Conservation (phyloP, 352 stramenopile species). For the Globisporangium cylindrosporum region DNA sequence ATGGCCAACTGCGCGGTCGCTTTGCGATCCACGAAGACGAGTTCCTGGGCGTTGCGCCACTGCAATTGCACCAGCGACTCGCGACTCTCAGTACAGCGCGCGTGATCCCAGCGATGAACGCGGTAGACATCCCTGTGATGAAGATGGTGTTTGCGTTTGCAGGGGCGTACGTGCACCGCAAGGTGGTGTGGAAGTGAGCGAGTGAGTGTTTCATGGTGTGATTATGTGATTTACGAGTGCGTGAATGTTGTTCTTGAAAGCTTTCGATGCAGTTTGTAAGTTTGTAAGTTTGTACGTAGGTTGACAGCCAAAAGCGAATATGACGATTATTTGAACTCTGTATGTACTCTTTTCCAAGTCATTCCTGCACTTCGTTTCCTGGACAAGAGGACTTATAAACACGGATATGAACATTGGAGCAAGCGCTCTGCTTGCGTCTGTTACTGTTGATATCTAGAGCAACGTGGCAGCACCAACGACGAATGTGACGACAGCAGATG, state of each 20-base stretch:
- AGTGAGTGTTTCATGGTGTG: background rate
- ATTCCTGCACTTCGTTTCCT: too few relatives aligned
- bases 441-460: background rate
- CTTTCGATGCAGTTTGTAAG: background rate
- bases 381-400: too few relatives aligned
- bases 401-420: too few relatives aligned
- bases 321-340: too few relatives aligned
- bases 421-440: background rate
- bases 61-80: conserved; percentile 19
- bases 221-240: background rate
- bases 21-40: conserved; percentile 27
- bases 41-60: conserved; percentile 20
- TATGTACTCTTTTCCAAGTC: too few relatives aligned
- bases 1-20: conserved; percentile 17
- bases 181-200: conserved; percentile 35
- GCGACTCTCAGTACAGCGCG: conserved; percentile 26
- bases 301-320: too few relatives aligned
- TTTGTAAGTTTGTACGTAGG: too few relatives aligned
- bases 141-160: conserved; percentile 32
- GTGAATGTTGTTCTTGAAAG: background rate
- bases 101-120: conserved; percentile 9
- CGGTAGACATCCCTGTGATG: conserved; percentile 28
- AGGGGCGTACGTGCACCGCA: conserved; percentile 19
- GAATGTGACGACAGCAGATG: background rate
- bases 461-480: background rate